Conservation (phyloP, 257 asterid species). For the Salvia hispanica region DNA sequence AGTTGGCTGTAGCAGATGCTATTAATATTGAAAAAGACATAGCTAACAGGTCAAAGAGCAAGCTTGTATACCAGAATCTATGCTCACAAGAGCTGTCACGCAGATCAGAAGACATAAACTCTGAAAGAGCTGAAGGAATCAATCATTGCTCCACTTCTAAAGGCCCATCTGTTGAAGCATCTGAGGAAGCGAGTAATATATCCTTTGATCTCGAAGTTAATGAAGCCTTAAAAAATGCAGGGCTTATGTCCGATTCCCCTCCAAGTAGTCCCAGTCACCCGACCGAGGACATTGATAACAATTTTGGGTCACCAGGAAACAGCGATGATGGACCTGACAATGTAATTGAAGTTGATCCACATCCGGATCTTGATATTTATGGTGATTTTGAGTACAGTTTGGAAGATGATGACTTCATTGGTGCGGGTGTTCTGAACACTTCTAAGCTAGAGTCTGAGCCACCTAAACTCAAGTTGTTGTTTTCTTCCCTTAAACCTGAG, state of each 20-base stretch:
- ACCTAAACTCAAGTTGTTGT: slow-evolving; percentile 66
- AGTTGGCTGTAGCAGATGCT: slow-evolving; percentile 97
- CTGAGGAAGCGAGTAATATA: slow-evolving; percentile 39
- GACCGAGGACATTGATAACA: slow-evolving; percentile 41
- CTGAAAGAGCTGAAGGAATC: slow-evolving; percentile 43
- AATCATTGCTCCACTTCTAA: slow-evolving; percentile 47
- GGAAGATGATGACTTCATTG: slow-evolving; percentile 85
- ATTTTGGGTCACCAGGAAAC: slow-evolving; percentile 39
- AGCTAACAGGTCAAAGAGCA: slow-evolving; percentile 90
- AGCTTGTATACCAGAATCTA: slow-evolving; percentile 79
- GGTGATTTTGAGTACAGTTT: slow-evolving; percentile 93
- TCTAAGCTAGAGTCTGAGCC: slow-evolving; percentile 56
- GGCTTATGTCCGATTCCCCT: slow-evolving; percentile 91
- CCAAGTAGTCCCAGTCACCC: slow-evolving; percentile 71
- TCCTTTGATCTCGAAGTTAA: slow-evolving; percentile 53
- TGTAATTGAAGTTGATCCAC: slow-evolving; percentile 68
- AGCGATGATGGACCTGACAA: slow-evolving; percentile 66
- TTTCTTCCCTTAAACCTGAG: slow-evolving; percentile 59
- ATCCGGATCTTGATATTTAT: slow-evolving; percentile 82
- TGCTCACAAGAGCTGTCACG: slow-evolving; percentile 84
- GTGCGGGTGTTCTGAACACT: slow-evolving; percentile 53
- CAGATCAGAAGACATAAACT: slow-evolving; percentile 50
- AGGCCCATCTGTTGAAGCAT: slow-evolving; percentile 36
- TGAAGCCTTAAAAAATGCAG: slow-evolving; percentile 83
- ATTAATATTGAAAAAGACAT: slow-evolving; percentile 80